Base-by-base conservation (phyloP, 257 asterid species). In the Buddleja alternifolia region DNA sequence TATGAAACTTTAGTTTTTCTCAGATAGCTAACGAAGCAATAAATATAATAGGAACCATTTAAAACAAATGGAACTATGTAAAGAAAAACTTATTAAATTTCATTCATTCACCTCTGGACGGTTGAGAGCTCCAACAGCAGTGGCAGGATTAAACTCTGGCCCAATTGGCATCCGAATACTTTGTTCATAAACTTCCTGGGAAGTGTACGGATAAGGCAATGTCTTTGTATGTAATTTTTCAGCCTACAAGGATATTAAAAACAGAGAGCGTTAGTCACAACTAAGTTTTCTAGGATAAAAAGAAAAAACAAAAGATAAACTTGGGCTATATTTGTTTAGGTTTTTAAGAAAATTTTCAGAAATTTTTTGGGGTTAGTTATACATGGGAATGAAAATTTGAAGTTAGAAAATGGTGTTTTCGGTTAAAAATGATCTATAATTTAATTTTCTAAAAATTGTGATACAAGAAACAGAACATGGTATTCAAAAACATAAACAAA, bases 161-260 rank as follows among this genome's bases (percentile, higher is more conserved):
- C 97, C 97, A 57, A 93, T 87, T 41, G 99, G 97, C 96, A 85
- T 87, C 55, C 97, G 89, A 24, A 87, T 82, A 72, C 99, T 91
- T 73, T 82, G 93, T 42, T 93, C 96, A 50, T 76, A 91, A 65
- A 87, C 92, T 67, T 89, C 99, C 64, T 76, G 73, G 10, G 99
- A 91, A 14, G 91, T 89, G 82, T 40, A 87, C 4, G 99, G 99
- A 74, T 75, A 91, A 17, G 99, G 99, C 60, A 93, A 75, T 14
- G 95, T 85, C 87, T 87, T 83, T 1, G 95, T 86, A 48, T 85
- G 93, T 29, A 91, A 85, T 69, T 89, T 93, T 42, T 91, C 99
- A 63, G 96, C 93, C 97, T 93, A 77, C 61, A 56, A 41, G 52
- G 66, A n/a, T 37, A 52, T 34, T 39, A 16, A 21, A 7, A 57